Conservation (phyloP, 768 basidiomycete genomes). For the Tremella mesenterica region DNA sequence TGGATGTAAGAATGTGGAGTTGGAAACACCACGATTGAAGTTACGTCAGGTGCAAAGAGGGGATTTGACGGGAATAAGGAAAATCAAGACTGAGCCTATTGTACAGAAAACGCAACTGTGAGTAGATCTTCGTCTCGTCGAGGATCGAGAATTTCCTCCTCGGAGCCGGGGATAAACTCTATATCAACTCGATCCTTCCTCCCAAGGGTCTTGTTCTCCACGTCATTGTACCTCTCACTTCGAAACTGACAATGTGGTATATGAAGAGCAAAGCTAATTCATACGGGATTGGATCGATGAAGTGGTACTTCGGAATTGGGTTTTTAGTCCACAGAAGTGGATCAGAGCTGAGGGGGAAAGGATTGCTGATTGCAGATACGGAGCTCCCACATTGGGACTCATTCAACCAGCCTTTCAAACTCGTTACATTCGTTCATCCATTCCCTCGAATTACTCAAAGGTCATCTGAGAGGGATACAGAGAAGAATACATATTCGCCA, state of each 20-base stretch:
- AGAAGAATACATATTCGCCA: conserved; percentile 34
- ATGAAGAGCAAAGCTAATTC: not conserved
- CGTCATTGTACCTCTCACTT: too few species aligned
- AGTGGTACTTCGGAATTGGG: too few species aligned
- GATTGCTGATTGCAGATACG: conserved; percentile 17
- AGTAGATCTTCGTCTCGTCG: conserved; percentile 10
- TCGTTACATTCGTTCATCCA: conserved; percentile 22
- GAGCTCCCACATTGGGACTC: conserved; percentile 8
- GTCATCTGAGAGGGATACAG: conserved; percentile 1
- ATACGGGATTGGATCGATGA: too few species aligned
- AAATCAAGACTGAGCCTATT: conserved; percentile 38
- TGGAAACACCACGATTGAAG: conserved; percentile 21
- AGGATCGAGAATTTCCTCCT: not conserved
- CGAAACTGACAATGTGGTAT: not conserved
- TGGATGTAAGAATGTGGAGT: conserved; percentile 16
- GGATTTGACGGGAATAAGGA: conserved; percentile 23
- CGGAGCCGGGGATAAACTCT: too few species aligned
- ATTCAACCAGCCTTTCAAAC: conserved; percentile 24
- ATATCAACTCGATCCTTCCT: too few species aligned
- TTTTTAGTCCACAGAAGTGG: too few species aligned
- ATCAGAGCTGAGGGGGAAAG: not conserved
- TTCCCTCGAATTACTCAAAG: not conserved
- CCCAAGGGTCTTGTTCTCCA: too few species aligned
- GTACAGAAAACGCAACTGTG: conserved; percentile 39
- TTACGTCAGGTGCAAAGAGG: conserved; percentile 21